phyloP scores from a whole-genome alignment of 306 rosid genomes.

The Hylodesmum podocarpum region DNA sequence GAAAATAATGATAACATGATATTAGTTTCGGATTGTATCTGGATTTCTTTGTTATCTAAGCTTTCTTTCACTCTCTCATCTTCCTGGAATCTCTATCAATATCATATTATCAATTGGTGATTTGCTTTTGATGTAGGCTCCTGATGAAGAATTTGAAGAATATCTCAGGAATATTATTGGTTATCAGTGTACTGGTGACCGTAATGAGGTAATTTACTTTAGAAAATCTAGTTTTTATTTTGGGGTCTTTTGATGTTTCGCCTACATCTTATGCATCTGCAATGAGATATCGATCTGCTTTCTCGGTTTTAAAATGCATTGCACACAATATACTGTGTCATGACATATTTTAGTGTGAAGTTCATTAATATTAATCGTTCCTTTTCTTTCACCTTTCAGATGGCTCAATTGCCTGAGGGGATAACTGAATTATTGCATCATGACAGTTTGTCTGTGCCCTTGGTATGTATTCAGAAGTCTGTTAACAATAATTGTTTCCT shows the following conservation, averaged over 20 bases:
- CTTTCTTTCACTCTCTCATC: background rate
- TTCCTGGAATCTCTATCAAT: background rate
- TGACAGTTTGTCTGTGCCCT: slow-evolving; percentile 67
- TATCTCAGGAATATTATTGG: slow-evolving; percentile 82
- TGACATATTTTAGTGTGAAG: background rate
- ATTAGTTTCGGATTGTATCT: background rate
- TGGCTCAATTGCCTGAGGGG: slow-evolving; percentile 97
- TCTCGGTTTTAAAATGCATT: slow-evolving; percentile 8
- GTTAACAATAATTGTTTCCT: slow-evolving; percentile 6
- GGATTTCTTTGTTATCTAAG: background rate
- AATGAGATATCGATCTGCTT: background rate
- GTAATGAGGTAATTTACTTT: slow-evolving; percentile 67
- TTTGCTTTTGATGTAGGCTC: slow-evolving; percentile 63
- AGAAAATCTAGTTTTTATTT: background rate
- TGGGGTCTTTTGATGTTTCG: background rate
- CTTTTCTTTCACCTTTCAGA: slow-evolving; percentile 59
- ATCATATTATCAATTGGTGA: background rate
- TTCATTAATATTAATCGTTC: slow-evolving; percentile 29
- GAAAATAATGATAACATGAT: background rate
- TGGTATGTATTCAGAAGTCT: slow-evolving; percentile 62
- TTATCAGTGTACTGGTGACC: slow-evolving; percentile 73
- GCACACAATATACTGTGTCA: background rate
- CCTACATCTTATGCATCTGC: background rate
- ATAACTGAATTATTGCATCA: slow-evolving; percentile 93
- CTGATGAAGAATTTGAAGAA: slow-evolving; percentile 97